phyloP scores from a whole-genome alignment of 1,139 yeast species.

The Candida sanyaensis region DNA sequence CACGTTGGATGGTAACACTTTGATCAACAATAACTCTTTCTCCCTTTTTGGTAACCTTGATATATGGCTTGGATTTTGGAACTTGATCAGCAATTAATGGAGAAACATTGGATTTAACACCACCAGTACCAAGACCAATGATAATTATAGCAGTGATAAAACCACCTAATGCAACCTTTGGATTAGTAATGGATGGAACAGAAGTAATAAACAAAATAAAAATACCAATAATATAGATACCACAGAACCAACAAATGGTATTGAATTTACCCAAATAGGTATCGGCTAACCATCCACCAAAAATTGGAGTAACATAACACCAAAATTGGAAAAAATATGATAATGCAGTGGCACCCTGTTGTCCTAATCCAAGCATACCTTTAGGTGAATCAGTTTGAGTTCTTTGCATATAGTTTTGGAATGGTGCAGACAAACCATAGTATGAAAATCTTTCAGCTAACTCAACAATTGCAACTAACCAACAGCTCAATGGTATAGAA shows the following conservation, averaged over 20 bases:
- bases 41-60: constrained; percentile 34
- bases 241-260: constrained; percentile 62
- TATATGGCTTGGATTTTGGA: constrained; percentile 38
- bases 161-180: constrained; percentile 49
- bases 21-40: constrained; percentile 41
- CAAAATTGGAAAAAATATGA: constrained; percentile 77
- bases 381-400: constrained; percentile 43
- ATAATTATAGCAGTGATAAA: constrained; percentile 62
- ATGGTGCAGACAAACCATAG: constrained; percentile 74
- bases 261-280: constrained; percentile 70
- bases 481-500: constrained; percentile 47
- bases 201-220: constrained; percentile 70
- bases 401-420: constrained; percentile 74
- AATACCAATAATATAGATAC: constrained; percentile 62
- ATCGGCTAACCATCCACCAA: constrained; percentile 78
- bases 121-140: constrained; percentile 79
- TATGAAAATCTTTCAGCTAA: constrained; percentile 82
- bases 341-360: constrained; percentile 69
- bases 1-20: constrained; percentile 40
- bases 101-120: constrained; percentile 75
- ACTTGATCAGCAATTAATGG: constrained; percentile 79
- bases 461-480: constrained; percentile 76
- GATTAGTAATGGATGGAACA: constrained; percentile 57
- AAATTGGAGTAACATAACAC: constrained; percentile 77
- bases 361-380: constrained; percentile 65